Base-by-base conservation (phyloP, 2,329 filamentous ascomycete species). In the Colletotrichum lini region DNA sequence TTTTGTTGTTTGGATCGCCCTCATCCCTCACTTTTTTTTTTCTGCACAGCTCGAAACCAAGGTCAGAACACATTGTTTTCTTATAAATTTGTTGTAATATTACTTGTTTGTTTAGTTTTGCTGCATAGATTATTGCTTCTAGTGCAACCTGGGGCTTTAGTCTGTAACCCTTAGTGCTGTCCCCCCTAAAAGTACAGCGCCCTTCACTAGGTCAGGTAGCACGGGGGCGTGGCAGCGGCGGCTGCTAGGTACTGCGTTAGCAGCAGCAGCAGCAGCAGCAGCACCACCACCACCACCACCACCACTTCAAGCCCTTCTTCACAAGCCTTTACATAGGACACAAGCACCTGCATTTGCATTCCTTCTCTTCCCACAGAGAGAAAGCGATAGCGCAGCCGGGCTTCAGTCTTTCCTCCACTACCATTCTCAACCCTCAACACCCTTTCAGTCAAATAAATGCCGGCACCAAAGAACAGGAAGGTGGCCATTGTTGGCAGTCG, bases 401-500 rank as follows among this genome's bases (percentile, higher is more conserved):
- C 4, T 9, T 35, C 30, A 50, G 53, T 30, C 26, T 18, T 15
- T 21, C 53, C 23, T 56, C 52, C 44, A 35, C 40, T 15, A 50
- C 47, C 18, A 18, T 45, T 60, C 35, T 26, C n/a, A 59, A 42
- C 49, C 23, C 62, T 35, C 52, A 62, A 61, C 61, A 42, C 16
- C 35, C 44, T 15, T 47, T 52, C 45, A 42, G 26, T 62, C 44
- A 63, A n/a, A 47, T 50, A 78, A 75, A 94, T 94, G 91, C 87
- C 91, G 76, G 84, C 92, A 58, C 89, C 91, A 70, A 98, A 97
- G 84, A 95, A 97, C 84, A 89, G 95, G 79, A 98, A 98, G 88
- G 93, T 98, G 81, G 95, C 95, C 83, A 96, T 98, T 84, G 94
- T 98, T 74, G 95, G 95, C 85, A 97, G 94, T 85, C 92, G 95